Conservation (phyloP, 352 stramenopile species). For the Pythium chondricola region DNA sequence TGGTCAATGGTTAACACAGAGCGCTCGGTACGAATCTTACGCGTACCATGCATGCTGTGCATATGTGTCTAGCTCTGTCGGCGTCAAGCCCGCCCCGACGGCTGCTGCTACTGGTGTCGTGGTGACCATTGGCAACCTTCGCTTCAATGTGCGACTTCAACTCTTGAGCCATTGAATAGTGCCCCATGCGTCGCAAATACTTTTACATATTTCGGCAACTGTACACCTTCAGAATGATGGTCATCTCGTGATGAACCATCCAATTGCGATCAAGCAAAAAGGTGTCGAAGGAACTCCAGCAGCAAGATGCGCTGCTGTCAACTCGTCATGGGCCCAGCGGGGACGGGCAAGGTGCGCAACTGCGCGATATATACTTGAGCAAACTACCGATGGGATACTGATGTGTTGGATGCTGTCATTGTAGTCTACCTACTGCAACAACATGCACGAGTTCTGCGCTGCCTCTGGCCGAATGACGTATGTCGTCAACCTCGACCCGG, state of each 20-base stretch:
- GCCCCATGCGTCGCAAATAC: neutral
- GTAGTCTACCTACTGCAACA: conserved; percentile 91
- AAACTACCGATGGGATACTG: neutral
- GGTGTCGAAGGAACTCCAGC: neutral
- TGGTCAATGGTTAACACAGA: neutral
- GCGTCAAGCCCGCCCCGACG: conserved; percentile 5
- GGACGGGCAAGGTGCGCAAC: conserved; percentile 79
- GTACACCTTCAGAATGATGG: neutral
- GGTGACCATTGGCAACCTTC: conserved; percentile 1
- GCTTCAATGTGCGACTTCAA: conserved; percentile 9
- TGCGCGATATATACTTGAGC: neutral
- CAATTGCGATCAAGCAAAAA: neutral
- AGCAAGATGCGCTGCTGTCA: conserved; percentile 82
- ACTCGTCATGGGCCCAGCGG: conserved; percentile 88
- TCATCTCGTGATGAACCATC: neutral
- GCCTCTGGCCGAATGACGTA: conserved; percentile 84
- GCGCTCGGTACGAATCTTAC: too few relatives aligned
- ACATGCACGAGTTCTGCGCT: conserved; percentile 90
- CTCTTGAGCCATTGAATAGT: neutral
- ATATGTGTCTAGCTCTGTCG: conserved; percentile 35
- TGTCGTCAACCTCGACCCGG: conserved; percentile 97
- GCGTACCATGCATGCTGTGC: conserved; percentile 45
- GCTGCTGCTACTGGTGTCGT: conserved; percentile 5
- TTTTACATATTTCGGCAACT: neutral
- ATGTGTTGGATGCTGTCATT: neutral